Base-by-base conservation (phyloP, 352 stramenopile species). In the Phytophthora hibernalis region DNA sequence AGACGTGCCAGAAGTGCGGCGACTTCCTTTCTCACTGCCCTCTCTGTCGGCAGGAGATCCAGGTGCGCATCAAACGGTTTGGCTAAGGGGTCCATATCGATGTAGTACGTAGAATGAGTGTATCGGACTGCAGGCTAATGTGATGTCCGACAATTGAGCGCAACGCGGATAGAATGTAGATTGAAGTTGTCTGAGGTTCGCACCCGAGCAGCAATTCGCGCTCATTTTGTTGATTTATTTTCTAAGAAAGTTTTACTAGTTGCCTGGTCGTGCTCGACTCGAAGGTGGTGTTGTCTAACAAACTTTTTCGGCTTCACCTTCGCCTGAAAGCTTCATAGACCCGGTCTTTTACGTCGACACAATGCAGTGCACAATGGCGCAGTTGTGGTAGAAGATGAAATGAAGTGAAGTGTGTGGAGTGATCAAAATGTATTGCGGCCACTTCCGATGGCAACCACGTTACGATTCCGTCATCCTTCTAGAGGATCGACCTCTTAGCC, bases 1-100 rank as follows among this genome's bases (percentile, higher is more conserved):
- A 96, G 55, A 93, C 87, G 26, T 96, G 88, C 51, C 60, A 70
- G 21, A 60, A 64, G 12, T 94, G 88, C 40, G 70, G 74, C 0
- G 47, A 83, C 9, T 64, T 87, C 30, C 35, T 96, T 18, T 65
- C 68, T 24, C 68, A 91, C 49, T 96, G 86, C 38, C 88, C 88
- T 9, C 86, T 79, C 16, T 96, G 86, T 68, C 82, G 86, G 6
- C 74, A 91, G 47, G 42, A 77, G 22, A 96, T 95, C 45, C 80
- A 88, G 43, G 72, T 90, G 35, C 84, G 88, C 21, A 96, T 93
- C 61, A 85, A 83, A 40, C 82, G 82, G 26, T 96, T 87, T 69
- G 81, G 54, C 15, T 86, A 38, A 65, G 31, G 1, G 22, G 30
- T 21, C n/a, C n/a, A n/a, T n/a, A n/a, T n/a, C n/a, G n/a, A n/a